Percentiles rank a stretch among this genome's conserved stretches.
phyloP scores from a whole-genome alignment of 1,139 yeast species.

The Kodamaea fungicola region DNA sequence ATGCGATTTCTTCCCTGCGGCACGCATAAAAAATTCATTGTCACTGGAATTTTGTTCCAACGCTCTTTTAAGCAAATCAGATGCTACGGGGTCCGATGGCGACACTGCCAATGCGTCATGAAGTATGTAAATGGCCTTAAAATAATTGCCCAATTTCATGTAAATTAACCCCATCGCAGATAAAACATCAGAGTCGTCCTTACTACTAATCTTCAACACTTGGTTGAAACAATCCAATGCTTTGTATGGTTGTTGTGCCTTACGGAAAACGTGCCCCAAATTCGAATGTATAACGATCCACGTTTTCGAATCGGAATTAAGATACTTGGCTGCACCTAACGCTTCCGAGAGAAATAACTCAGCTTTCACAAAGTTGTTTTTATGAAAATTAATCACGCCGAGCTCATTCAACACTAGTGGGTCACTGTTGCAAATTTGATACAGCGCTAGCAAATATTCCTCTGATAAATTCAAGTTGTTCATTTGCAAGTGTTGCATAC shows the following conservation, averaged over 20 bases:
- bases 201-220: slow-evolving; percentile 66
- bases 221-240: slow-evolving; percentile 75
- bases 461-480: slow-evolving; percentile 79
- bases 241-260: slow-evolving; percentile 57
- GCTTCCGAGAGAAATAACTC: slow-evolving; percentile 74
- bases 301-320: slow-evolving; percentile 77
- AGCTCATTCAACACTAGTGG: slow-evolving; percentile 86
- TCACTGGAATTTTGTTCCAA: slow-evolving; percentile 57
- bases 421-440: slow-evolving; percentile 75
- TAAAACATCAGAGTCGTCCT: slow-evolving; percentile 67
- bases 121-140: slow-evolving; percentile 69
- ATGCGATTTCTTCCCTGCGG: slow-evolving; percentile 15
- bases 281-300: slow-evolving; percentile 88
- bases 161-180: slow-evolving; percentile 84
- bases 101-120: slow-evolving; percentile 79
- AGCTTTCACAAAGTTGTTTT: slow-evolving; percentile 63
- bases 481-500: slow-evolving; percentile 94
- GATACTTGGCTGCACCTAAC: slow-evolving; percentile 59
- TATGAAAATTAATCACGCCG: slow-evolving; percentile 86
- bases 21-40: slow-evolving; percentile 24
- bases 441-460: slow-evolving; percentile 77
- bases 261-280: slow-evolving; percentile 85
- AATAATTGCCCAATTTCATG: slow-evolving; percentile 61
- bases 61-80: slow-evolving; percentile 78
- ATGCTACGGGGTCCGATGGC: slow-evolving; percentile 82